These are phyloP conservation scores for Debaryomyces tyrocola DNA, from an alignment of 805 yeast genomes.

Conservation along the genomic window DNA sequence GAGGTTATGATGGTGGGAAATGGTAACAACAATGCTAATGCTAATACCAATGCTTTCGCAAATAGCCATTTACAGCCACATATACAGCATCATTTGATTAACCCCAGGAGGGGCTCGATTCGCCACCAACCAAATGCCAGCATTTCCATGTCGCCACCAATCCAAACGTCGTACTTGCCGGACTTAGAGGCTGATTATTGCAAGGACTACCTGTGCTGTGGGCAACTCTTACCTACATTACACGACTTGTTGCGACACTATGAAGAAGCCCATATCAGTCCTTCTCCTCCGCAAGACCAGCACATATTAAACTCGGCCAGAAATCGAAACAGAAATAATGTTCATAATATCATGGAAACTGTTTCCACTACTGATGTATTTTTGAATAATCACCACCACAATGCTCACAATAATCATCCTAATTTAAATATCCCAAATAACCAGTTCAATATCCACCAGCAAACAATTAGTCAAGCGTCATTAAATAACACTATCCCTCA, in stretches of 20 bases:
- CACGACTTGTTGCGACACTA: constrained; percentile 93
- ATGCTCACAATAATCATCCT: constrained; percentile 13
- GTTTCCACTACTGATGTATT: constrained; percentile 94
- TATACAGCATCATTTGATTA: constrained; percentile 21
- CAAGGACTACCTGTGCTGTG: constrained; percentile 95
- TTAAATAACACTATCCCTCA: constrained; percentile 6
- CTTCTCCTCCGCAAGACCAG: constrained; percentile 46
- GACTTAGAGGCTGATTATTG: constrained; percentile 94
- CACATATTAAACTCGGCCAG: constrained; percentile 31
- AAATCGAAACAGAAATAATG: constrained; percentile 37
- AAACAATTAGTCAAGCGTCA: constrained; percentile 17
- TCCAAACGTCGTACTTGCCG: constrained; percentile 78
- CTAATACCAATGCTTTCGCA: neutral
- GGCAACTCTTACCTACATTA: constrained; percentile 84
- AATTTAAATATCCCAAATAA: constrained; percentile 17
- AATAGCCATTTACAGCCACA: constrained; percentile 14
- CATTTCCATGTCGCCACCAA: constrained; percentile 60
- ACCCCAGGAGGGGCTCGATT: constrained; percentile 40
- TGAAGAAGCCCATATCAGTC: constrained; percentile 88
- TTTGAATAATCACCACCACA: constrained; percentile 45
- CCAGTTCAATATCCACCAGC: constrained; percentile 25
- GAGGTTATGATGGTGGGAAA: constrained; percentile 67
- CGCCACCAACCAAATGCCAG: constrained; percentile 24
- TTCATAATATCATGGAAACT: constrained; percentile 73
- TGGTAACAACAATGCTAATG: neutral